Conservation (phyloP, 257 asterid species). For the Nicotiana knightiana region DNA sequence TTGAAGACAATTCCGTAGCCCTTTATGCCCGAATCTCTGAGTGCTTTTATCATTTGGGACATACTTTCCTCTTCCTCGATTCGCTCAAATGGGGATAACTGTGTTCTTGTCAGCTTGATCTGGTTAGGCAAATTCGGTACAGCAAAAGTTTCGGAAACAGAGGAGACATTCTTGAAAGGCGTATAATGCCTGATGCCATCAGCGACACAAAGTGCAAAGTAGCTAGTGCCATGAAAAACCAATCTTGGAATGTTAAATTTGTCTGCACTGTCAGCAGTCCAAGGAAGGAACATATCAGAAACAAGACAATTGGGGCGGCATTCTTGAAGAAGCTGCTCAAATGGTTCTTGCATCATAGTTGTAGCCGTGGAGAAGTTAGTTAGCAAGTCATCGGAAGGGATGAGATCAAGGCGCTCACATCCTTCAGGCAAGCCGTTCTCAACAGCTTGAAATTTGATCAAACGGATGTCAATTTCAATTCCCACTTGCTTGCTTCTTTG, state of each 20-base stretch:
- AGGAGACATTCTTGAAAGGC: slow-evolving; percentile 21
- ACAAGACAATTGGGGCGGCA: slow-evolving; percentile 9
- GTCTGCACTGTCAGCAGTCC: slow-evolving; percentile 31
- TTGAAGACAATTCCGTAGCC: slow-evolving; percentile 35
- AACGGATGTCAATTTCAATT: slow-evolving; percentile 19
- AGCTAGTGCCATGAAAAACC: slow-evolving; percentile 44
- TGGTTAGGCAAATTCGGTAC: slow-evolving; percentile 29
- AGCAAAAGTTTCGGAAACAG: slow-evolving; percentile 30
- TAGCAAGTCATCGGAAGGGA: background rate
- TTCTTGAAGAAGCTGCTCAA: background rate
- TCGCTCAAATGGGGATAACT: slow-evolving; percentile 7
- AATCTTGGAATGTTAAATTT: slow-evolving; percentile 54
- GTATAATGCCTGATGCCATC: slow-evolving; percentile 4
- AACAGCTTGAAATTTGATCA: slow-evolving; percentile 34
- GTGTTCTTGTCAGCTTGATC: slow-evolving; percentile 12
- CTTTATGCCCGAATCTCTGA: slow-evolving; percentile 17
- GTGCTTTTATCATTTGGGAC: background rate
- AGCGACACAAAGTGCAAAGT: slow-evolving; percentile 17
- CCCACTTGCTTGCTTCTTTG: slow-evolving; percentile 19
- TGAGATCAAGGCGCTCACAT: slow-evolving; percentile 27
- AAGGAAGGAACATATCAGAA: slow-evolving; percentile 4
- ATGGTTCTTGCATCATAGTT: background rate
- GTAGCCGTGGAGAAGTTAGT: background rate
- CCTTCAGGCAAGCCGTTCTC: slow-evolving; percentile 38
- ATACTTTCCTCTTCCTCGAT: background rate